phyloP scores from a whole-genome alignment of 2,329 filamentous ascomycete genomes.

The Pezicula radicicola region DNA sequence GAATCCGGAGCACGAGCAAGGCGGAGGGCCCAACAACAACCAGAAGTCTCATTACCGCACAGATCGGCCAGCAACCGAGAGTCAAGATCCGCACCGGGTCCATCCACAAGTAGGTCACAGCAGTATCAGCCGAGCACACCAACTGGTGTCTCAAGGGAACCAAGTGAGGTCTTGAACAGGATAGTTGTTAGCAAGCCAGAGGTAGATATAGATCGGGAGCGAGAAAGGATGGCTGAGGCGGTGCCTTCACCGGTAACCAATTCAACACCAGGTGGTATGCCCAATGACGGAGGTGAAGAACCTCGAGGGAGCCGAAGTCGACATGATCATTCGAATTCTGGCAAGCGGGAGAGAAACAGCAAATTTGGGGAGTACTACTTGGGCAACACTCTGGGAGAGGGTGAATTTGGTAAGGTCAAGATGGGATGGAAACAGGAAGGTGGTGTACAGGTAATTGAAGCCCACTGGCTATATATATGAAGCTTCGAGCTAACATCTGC shows the following conservation, averaged over 20 bases:
- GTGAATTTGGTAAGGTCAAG: slow-evolving; percentile 98
- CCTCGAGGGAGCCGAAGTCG: slow-evolving; percentile 46
- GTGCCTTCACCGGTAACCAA: slow-evolving; percentile 40
- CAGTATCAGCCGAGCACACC: slow-evolving; percentile 47
- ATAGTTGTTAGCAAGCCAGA: slow-evolving; percentile 74
- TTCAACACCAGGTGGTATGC: slow-evolving; percentile 43
- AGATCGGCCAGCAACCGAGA: slow-evolving; percentile 37
- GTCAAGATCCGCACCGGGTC: slow-evolving; percentile 30
- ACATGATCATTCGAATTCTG: slow-evolving; percentile 49
- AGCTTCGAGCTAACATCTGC: slow-evolving; percentile 3
- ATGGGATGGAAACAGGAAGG: slow-evolving; percentile 97
- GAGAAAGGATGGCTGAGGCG: slow-evolving; percentile 65
- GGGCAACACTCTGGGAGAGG: slow-evolving; percentile 93
- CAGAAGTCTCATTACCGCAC: slow-evolving; percentile 39
- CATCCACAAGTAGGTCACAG: slow-evolving; percentile 33
- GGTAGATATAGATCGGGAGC: slow-evolving; percentile 69
- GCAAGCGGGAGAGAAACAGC: slow-evolving; percentile 66
- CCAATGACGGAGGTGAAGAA: slow-evolving; percentile 41
- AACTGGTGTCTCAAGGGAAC: slow-evolving; percentile 66
- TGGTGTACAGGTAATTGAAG: slow-evolving; percentile 65
- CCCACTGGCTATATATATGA: background rate
- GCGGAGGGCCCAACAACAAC: slow-evolving; percentile 41
- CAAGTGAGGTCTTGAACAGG: slow-evolving; percentile 75
- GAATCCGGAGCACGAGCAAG: slow-evolving; percentile 36
- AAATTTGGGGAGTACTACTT: slow-evolving; percentile 96